phyloP scores from a whole-genome alignment of 129 eudicot genomes.

The Flaveria bidentis region DNA sequence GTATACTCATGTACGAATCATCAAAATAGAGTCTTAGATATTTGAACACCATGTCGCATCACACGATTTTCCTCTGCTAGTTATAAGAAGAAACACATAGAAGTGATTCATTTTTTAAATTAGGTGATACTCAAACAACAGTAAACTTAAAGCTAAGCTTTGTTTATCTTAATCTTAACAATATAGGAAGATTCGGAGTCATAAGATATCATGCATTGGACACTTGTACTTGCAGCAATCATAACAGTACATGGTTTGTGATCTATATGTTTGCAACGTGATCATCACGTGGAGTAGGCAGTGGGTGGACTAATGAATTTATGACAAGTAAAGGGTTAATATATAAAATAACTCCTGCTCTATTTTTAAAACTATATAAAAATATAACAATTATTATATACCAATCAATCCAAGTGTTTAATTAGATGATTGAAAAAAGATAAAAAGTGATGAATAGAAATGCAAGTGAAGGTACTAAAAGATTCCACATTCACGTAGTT shows the following conservation, averaged over 20 bases:
- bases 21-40: no score
- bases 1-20: no score
- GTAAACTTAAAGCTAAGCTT: slow-evolving; percentile 7
- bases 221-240: slow-evolving; percentile 23
- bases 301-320: slow-evolving; percentile 22
- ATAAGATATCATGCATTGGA: background rate
- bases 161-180: background rate
- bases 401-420: slow-evolving; percentile 28
- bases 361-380: background rate
- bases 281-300: slow-evolving; percentile 40
- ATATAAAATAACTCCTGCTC: slow-evolving; percentile 14
- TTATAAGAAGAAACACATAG: no score
- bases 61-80: no score
- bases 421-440: slow-evolving; percentile 16
- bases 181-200: slow-evolving; percentile 16
- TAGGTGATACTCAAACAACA: background rate
- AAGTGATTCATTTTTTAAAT: background rate
- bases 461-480: slow-evolving; percentile 32
- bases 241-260: slow-evolving; percentile 9
- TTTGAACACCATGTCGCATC: no score
- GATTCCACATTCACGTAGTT: slow-evolving; percentile 25
- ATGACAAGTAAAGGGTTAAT: slow-evolving; percentile 12
- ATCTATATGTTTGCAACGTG: slow-evolving; percentile 25
- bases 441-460: slow-evolving; percentile 9
- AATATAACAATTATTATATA: background rate